These are phyloP conservation scores for Crithidia brevicula DNA, from an alignment of 208 protist species.

Conservation along the genomic window DNA sequence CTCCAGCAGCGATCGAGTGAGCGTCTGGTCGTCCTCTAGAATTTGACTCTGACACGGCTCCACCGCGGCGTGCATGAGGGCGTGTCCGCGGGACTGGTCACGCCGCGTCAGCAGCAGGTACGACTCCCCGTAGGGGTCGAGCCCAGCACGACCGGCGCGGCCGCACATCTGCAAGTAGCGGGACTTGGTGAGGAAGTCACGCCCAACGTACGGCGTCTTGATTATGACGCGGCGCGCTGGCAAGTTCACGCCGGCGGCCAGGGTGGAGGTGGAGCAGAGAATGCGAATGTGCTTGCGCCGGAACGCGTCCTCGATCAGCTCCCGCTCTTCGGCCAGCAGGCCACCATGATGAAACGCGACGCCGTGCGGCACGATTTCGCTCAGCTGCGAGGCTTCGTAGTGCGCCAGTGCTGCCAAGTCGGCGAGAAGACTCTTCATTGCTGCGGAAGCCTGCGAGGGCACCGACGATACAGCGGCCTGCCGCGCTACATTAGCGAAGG, in stretches of 20 bases:
- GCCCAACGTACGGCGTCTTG: conserved; percentile 73
- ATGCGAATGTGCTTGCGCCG: conserved; percentile 69
- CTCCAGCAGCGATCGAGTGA: conserved; percentile 77
- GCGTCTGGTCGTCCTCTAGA: conserved; percentile 39
- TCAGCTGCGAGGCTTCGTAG: conserved; percentile 43
- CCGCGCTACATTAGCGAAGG: neutral
- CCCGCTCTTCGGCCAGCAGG: conserved; percentile 81
- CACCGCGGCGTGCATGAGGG: conserved; percentile 53
- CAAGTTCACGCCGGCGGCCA: conserved; percentile 94
- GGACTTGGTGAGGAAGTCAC: conserved; percentile 67
- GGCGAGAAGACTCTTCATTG: conserved; percentile 35
- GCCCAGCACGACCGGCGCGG: conserved; percentile 78
- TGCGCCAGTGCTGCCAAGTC: conserved; percentile 52
- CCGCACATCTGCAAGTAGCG: conserved; percentile 89
- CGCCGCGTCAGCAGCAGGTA: conserved; percentile 65
- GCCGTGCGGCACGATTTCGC: conserved; percentile 64
- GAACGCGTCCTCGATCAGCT: conserved; percentile 84
- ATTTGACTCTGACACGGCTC: conserved; percentile 60
- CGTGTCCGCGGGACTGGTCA: conserved; percentile 47
- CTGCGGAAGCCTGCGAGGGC: conserved; percentile 24
- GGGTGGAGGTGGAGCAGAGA: conserved; percentile 92
- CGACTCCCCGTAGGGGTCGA: conserved; percentile 86
- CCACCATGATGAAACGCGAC: conserved; percentile 93
- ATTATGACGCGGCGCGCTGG: conserved; percentile 92
- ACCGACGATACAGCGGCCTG: conserved; percentile 19